Base-by-base conservation (phyloP, 2,329 filamentous ascomycete genomes). In the Aspergillus awamori region DNA sequence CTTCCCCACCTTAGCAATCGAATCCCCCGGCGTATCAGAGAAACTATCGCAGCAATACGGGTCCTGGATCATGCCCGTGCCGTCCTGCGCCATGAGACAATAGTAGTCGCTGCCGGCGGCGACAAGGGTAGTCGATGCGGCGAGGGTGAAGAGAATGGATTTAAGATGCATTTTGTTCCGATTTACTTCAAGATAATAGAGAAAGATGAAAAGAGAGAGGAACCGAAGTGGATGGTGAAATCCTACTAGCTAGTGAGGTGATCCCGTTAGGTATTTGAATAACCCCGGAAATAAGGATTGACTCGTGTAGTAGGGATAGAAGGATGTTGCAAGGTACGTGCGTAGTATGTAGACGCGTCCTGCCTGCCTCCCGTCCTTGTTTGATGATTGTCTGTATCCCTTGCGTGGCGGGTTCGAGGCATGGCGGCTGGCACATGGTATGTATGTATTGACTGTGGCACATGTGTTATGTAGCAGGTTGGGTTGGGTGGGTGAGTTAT, bases 21-120 rank as follows among this genome's bases (percentile, higher is more conserved):
- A 41, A 8, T 68, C 71, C 52, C 66, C 54, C 17, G 45, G 39
- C 6, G 67, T 64, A 4, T 67, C 57, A 8, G 45, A 30, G 54
- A 73, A 43, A 17, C 65, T 65, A 22, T 70, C 68, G 41, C 72
- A 75, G 65, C 72, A 75, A 63, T 64, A 75, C 13, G 72, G 66
- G 17, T 60, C 43, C 60, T 75, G 72, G 28, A 74, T 30, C 63
- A 72, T 67, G 45, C 65, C 65, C 0, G 68, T 64, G 24, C 70
- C 45, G 54, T 74, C 72, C 13, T 57, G 53, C 2, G 70, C 69
- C 55, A 74, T 67, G 20, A 59, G 58, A 58, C 72, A 75, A 63
- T 61, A 64, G 49, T 61, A 67, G 49, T 41, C 26, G n/a, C 53
- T 36, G 11, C 62, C 65, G 22, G 56, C 65, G 17, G 56, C 33